Evolutionary conservation across 495 filamentous ascomycete species (phyloP).

Genomic region (Hypoxylon lienhwacheense): DNA sequence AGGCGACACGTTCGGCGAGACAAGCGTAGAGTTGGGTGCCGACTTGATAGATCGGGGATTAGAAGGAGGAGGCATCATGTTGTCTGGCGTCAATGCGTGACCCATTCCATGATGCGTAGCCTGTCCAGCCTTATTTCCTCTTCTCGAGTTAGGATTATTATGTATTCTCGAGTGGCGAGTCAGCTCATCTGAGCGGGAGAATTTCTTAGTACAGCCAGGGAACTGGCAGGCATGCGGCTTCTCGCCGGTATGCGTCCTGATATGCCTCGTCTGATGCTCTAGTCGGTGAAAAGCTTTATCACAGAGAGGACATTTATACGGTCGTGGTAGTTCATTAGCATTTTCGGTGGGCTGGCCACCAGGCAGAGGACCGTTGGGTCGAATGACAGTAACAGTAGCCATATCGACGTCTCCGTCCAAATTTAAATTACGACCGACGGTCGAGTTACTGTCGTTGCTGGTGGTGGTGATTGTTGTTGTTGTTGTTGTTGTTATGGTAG

Average conservation of each 20-base stretch:
- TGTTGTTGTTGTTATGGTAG: no score
- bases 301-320: conserved; percentile 97
- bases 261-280: conserved; percentile 97
- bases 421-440: conserved; percentile 22
- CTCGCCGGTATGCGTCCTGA: conserved; percentile 96
- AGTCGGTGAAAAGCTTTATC: conserved; percentile 99
- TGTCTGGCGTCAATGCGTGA: conserved; percentile 51
- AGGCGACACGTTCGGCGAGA: conserved; percentile 93
- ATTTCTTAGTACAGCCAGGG: conserved; percentile 94
- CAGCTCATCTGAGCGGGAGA: conserved; percentile 94
- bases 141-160: conserved; percentile 95
- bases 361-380: conserved; percentile 70
- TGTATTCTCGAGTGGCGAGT: conserved; percentile 98
- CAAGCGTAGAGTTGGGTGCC: conserved; percentile 85
- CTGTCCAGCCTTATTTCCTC: conserved; percentile 82
- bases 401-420: conserved; percentile 56
- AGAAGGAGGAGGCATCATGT: conserved; percentile 76
- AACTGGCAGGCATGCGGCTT: conserved; percentile 96
- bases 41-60: conserved; percentile 67
- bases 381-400: conserved; percentile 68
- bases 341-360: conserved; percentile 55
- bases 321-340: conserved; percentile 77
- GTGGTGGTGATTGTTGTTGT: no score
- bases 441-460: conserved; percentile 34
- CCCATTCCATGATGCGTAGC: conserved; percentile 35